A percentile compares a stretch with the other conserved stretches of the same genome.
These are phyloP conservation scores for Tranzscheliella williamsii DNA, from an alignment of 1,284 basidiomycete species.

Conservation along the genomic window DNA sequence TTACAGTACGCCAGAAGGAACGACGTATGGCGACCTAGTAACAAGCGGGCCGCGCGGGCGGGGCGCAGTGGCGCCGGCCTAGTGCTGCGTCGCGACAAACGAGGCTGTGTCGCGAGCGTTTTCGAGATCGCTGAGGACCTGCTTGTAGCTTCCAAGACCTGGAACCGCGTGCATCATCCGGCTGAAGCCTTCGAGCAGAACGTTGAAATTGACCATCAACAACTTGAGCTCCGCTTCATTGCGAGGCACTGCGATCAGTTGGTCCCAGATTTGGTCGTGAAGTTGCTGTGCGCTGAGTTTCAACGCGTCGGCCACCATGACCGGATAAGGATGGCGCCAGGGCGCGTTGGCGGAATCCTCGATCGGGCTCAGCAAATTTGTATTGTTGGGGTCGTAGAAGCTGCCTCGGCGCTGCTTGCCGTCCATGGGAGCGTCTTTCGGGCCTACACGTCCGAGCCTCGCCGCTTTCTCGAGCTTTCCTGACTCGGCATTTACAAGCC, in stretches of 20 bases:
- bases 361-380: conserved; percentile 9
- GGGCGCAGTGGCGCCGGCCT: too few species aligned
- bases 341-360: conserved; percentile 32
- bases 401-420: conserved; percentile 16
- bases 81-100: conserved; percentile 28
- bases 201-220: conserved; percentile 22
- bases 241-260: conserved; percentile 19
- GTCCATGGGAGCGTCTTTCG: conserved; percentile 1
- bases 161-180: conserved; percentile 33
- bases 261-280: conserved; percentile 39
- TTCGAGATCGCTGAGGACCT: conserved; percentile 11
- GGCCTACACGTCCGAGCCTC: conserved; percentile 2
- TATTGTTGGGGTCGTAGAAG: conserved; percentile 6
- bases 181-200: conserved; percentile 21
- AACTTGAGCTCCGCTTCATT: conserved; percentile 15
- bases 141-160: conserved; percentile 19
- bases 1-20: too few species aligned
- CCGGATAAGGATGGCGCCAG: conserved; percentile 37
- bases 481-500: conserved; percentile 25
- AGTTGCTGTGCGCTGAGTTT: conserved; percentile 19
- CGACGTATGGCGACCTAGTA: too few species aligned
- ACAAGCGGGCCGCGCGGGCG: too few species aligned
- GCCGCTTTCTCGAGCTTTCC: conserved; percentile 13
- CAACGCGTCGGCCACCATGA: conserved; percentile 29
- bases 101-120: conserved; percentile 29